Evolutionary conservation across 805 yeast genomes (phyloP).

Genomic region (Candida vaughaniae): DNA sequence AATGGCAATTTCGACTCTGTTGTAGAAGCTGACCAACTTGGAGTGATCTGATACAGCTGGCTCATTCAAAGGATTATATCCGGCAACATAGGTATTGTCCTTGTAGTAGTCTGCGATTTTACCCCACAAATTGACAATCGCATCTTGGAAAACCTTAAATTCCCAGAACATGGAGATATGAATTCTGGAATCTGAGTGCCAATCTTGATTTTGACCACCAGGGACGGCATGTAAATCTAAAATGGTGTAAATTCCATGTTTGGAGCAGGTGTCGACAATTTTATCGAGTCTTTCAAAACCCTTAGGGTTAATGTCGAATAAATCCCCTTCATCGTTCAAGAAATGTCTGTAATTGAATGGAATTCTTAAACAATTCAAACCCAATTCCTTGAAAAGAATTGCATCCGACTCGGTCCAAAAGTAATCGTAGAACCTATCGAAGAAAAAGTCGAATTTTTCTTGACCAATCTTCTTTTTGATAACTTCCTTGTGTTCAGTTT

Average conservation of each 20-base stretch:
- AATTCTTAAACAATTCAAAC: conserved; percentile 47
- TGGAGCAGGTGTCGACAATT: conserved; percentile 43
- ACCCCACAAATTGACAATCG: conserved; percentile 44
- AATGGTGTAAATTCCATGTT: conserved; percentile 47
- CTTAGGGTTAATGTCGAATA: conserved; percentile 39
- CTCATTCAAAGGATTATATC: conserved; percentile 55
- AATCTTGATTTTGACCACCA: conserved; percentile 56
- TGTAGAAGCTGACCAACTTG: conserved; percentile 40
- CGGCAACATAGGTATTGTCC: conserved; percentile 50
- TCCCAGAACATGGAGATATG: conserved; percentile 52
- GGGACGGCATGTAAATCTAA: conserved; percentile 51
- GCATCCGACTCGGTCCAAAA: conserved; percentile 55
- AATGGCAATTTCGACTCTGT: conserved; percentile 35
- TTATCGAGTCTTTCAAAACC: conserved; percentile 47
- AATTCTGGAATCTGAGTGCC: conserved; percentile 50
- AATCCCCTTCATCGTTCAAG: conserved; percentile 44
- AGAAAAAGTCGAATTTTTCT: conserved; percentile 49
- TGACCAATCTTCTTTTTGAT: conserved; percentile 40
- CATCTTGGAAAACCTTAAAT: conserved; percentile 48
- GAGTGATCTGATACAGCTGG: conserved; percentile 47
- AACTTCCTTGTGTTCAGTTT: conserved; percentile 48
- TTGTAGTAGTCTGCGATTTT: conserved; percentile 46
- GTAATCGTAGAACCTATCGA: conserved; percentile 52
- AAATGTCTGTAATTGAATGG: conserved; percentile 55
- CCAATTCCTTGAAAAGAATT: conserved; percentile 38